Evolutionary conservation across 495 filamentous ascomycete species (phyloP).

Genomic region (Podospora anserina): DNA sequence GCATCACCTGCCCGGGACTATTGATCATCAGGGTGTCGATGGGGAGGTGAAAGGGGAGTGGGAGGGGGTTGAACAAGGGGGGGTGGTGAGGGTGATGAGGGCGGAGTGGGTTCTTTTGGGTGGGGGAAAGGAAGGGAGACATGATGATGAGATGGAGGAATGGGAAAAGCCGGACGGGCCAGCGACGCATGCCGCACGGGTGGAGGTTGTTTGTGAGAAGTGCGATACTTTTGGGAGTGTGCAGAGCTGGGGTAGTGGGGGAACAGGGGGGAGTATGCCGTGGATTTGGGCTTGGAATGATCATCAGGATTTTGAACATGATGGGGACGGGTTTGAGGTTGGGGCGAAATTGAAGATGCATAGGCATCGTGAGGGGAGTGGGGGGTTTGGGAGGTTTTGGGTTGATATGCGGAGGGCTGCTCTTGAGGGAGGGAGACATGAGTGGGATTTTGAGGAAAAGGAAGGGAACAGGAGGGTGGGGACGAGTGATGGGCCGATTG

Average conservation of each 20-base stretch:
- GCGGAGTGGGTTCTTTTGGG: slow-evolving; percentile 2
- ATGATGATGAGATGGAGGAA: slow-evolving; percentile 2
- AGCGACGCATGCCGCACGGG: neutral
- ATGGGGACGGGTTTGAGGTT: neutral
- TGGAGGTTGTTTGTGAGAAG: slow-evolving; percentile 5
- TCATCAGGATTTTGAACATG: slow-evolving; percentile 23
- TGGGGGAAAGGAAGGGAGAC: neutral
- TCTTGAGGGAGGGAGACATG: neutral
- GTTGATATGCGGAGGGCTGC: slow-evolving; percentile 19
- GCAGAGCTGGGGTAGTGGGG: neutral
- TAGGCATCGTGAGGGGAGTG: slow-evolving; percentile 14
- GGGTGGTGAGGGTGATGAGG: neutral
- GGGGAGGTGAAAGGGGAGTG: neutral
- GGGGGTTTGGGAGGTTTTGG: slow-evolving; percentile 27
- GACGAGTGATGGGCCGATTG: slow-evolving; percentile 16
- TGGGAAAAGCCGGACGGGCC: neutral
- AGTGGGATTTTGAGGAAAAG: neutral
- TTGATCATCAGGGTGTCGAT: neutral
- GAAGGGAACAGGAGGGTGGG: slow-evolving; percentile 9
- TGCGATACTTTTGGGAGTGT: slow-evolving; percentile 6
- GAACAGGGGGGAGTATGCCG: slow-evolving; percentile 9
- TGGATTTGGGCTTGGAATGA: slow-evolving; percentile 37
- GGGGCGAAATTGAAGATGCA: slow-evolving; percentile 24
- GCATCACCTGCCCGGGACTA: slow-evolving; percentile 26
- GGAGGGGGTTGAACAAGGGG: neutral